phyloP scores from a whole-genome alignment of 2,329 filamentous ascomycete species.

The Davidsoniella eucalypti region DNA sequence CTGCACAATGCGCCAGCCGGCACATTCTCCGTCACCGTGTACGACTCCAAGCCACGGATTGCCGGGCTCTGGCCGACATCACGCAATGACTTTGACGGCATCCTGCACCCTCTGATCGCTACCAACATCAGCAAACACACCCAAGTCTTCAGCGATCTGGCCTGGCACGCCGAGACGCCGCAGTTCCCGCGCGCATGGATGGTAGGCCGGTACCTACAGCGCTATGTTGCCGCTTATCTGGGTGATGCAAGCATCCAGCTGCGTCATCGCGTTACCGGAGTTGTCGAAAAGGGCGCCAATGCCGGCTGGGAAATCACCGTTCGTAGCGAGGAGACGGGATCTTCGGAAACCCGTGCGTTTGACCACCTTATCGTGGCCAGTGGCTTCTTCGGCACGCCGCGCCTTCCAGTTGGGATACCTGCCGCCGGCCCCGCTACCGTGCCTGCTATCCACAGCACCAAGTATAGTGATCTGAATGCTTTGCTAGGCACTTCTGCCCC shows the following conservation, averaged over 20 bases:
- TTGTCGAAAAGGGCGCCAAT: constrained; percentile 21
- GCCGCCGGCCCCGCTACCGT: constrained; percentile 18
- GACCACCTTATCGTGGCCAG: constrained; percentile 58
- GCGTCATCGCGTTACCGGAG: constrained; percentile 32
- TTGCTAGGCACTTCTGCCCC: constrained; percentile 26
- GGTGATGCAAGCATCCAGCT: constrained; percentile 25
- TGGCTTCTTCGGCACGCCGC: constrained; percentile 55
- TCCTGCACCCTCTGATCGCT: constrained; percentile 50
- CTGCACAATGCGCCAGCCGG: constrained; percentile 38
- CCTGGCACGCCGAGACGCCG: constrained; percentile 46
- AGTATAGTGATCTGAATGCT: constrained; percentile 38
- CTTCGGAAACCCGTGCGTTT: constrained; percentile 32
- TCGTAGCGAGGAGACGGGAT: constrained; percentile 19
- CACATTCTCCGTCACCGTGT: constrained; percentile 51
- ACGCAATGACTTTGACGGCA: constrained; percentile 30
- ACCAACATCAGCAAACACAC: constrained; percentile 66
- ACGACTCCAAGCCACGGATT: constrained; percentile 47
- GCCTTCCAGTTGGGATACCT: constrained; percentile 30
- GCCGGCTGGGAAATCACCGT: constrained; percentile 27
- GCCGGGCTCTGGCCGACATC: constrained; percentile 62
- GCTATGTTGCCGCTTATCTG: constrained; percentile 45
- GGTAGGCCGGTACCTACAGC: constrained; percentile 54
- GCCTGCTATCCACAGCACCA: constrained; percentile 51
- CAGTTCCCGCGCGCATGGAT: constrained; percentile 64
- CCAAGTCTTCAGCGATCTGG: constrained; percentile 53